phyloP scores from a whole-genome alignment of 108 stramenopile species.

The Mediolabrus comicus region DNA sequence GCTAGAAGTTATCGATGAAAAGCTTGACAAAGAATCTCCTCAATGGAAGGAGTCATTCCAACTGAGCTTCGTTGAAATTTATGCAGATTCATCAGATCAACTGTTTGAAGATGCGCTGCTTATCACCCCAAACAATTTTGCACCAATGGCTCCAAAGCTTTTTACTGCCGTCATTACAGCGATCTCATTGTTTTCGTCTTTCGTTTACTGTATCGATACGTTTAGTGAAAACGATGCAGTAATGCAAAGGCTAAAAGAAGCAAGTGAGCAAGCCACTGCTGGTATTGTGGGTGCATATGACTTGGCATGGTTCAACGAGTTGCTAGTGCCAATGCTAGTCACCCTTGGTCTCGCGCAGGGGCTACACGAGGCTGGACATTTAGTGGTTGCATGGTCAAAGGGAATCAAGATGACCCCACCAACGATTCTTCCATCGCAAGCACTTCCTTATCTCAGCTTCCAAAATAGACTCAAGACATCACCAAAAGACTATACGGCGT shows the following conservation, averaged over 20 bases:
- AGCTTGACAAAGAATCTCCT: conserved; percentile 26
- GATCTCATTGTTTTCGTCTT: conserved; percentile 28
- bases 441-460: conserved; percentile 55
- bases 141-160: conserved; percentile 15
- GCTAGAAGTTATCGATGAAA: conserved; percentile 42
- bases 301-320: conserved; percentile 58
- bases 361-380: conserved; percentile 61
- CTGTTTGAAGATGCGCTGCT: conserved; percentile 39
- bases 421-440: conserved; percentile 45
- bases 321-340: conserved; percentile 46
- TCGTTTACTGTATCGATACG: conserved; percentile 47
- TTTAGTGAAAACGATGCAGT: conserved; percentile 49
- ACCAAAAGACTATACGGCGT: conserved; percentile 50
- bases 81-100: conserved; percentile 25
- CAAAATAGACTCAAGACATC: conserved; percentile 61
- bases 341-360: conserved; percentile 44
- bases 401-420: conserved; percentile 46
- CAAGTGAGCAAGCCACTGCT: conserved; percentile 25
- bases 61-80: conserved; percentile 39
- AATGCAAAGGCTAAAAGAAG: conserved; percentile 40
- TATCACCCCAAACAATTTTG: conserved; percentile 47
- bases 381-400: conserved; percentile 44
- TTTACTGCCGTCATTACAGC: conserved; percentile 18
- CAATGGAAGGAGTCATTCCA: conserved; percentile 38
- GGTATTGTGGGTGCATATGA: conserved; percentile 22